Evolutionary conservation across 768 basidiomycete species (phyloP), one percentile per base, ranked within the genome.

Genomic region (Rhodotorula toruloides): DNA sequence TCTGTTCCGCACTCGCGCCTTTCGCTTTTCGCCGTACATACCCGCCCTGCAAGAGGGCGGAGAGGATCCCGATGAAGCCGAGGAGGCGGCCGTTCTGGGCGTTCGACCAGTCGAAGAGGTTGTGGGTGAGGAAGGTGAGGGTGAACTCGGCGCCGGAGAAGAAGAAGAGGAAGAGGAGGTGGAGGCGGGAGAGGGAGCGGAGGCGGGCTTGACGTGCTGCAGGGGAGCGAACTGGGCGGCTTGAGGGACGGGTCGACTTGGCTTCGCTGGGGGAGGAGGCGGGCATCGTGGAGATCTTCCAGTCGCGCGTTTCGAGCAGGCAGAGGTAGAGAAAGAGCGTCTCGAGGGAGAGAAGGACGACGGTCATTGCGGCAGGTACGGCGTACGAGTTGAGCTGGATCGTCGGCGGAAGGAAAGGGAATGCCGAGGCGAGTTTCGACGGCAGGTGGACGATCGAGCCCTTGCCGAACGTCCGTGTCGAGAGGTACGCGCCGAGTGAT

Each of bases 81-180:
- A 93, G 88, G 43, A 94, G 83, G 63, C 82, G 82, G 25, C 91
- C 91, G 68, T 93, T 94, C 74, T 93, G 87, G 70, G 65, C 17
- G 67, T 62, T 67, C 16, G 57, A n/a, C 40, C 25, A 69, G 32
- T 54, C 82, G 86, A 77, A 79, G 88, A 90, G 78, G 76, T 91
- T 89, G 74, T 90, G 92, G 4, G 89, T 96, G 53, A 97, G 80
- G 82, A 98, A 98, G 0, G 91, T 94, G 29, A 99, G 81, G 0
- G 94, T 99, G 78, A 97, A 97, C 76, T 99, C 94, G 55, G 96
- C 84, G 19, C 81, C 81, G 3, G 93, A 93, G 78, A 99, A 98
- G 55, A 94, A 76, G 58, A 87, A 84, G 65, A 98, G 80, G 81
- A 97, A 99, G 52, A 86, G 77, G 76, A 91, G 87, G 76, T 98